A percentile compares a stretch with the other conserved stretches of the same genome.
Conservation (phyloP, 352 stramenopile genomes). For the Pythium scleroteichum region DNA sequence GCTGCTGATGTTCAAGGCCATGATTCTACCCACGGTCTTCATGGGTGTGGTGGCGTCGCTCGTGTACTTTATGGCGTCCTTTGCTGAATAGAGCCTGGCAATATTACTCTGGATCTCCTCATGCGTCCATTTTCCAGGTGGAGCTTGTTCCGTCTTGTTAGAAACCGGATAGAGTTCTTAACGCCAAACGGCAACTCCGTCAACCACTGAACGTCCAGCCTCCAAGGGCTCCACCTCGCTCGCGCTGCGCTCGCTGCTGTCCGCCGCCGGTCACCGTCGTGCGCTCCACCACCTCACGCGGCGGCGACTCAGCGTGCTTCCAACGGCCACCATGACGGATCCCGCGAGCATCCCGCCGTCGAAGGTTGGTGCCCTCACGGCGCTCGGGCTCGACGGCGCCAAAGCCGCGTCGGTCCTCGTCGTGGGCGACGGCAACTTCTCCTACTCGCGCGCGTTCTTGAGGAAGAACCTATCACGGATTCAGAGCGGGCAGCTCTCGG, state of each 20-base stretch:
- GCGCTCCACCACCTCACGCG: neutral
- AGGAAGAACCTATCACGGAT: constrained; percentile 42
- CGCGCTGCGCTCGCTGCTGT: constrained; percentile 16
- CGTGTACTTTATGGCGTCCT: constrained; percentile 9
- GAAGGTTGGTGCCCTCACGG: constrained; percentile 49
- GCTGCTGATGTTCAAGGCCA: constrained; percentile 35
- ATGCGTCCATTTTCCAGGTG: neutral
- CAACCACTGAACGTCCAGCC: constrained; percentile 26
- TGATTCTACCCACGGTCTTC: constrained; percentile 54
- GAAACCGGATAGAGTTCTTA: constrained; percentile 12
- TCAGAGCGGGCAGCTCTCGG: constrained; percentile 9
- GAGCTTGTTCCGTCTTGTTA: constrained; percentile 21
- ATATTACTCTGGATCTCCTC: neutral
- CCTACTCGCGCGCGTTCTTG: constrained; percentile 73
- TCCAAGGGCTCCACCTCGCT: neutral
- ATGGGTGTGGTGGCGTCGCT: constrained; percentile 36
- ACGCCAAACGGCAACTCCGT: neutral
- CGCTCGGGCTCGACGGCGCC: constrained; percentile 35
- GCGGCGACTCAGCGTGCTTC: constrained; percentile 13
- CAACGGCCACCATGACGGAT: neutral
- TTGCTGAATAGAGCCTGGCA: constrained; percentile 1
- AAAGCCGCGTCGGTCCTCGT: constrained; percentile 47
- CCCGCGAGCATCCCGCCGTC: constrained; percentile 16
- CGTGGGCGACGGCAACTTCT: constrained; percentile 86
- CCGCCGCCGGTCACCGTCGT: constrained; percentile 8